Base-by-base conservation (phyloP, 148 eudicot genomes). In the Beta vulgaris region DNA sequence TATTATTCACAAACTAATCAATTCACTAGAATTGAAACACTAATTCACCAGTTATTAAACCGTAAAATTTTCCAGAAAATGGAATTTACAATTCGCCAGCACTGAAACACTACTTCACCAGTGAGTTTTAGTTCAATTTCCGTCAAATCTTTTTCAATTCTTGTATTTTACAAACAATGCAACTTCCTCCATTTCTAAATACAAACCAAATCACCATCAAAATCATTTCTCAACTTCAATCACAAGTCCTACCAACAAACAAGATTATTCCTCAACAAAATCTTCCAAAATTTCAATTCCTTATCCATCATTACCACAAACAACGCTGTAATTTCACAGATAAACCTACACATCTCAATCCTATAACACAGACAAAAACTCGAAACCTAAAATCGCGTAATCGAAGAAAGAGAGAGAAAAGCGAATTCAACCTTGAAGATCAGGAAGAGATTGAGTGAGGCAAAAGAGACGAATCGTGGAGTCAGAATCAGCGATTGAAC, bases 401-500 rank as follows among this genome's bases (percentile, higher is more conserved):
- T 34, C 23, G 10, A 11, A 34, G 37, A 0, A 58, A 60, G 42
- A 42, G 4, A 6, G n/a, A 21, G 32, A 18, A 42, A 26, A 46
- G 23, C 18, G 28, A 36, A 12, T 57, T 2, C 58, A 11, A 89
- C 98, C 98, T 86, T 91, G 93, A 37, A 94, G 90, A 7, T 91
- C 82, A 66, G 87, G 80, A 31, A 87, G 72, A 67, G 91, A 84
- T 64, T 94, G 97, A 25, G 86, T 84, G 62, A 79, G 86, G 75
- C 84, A 86, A 71, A 90, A 91, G 75, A 91, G 93, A 5, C 53
- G 79, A 78, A 91, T 87, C 7, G 88, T 84, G 6, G 86, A 63
- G 43, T 90, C 89, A 3, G 88, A 85, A 31, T 85, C 84, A 39
- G 97, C 92, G 15, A 93, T 89, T 18, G 91, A 93, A 37, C 86